Base-by-base conservation (phyloP, 139 green algal genomes). In the Spirogloea muscicola region DNA sequence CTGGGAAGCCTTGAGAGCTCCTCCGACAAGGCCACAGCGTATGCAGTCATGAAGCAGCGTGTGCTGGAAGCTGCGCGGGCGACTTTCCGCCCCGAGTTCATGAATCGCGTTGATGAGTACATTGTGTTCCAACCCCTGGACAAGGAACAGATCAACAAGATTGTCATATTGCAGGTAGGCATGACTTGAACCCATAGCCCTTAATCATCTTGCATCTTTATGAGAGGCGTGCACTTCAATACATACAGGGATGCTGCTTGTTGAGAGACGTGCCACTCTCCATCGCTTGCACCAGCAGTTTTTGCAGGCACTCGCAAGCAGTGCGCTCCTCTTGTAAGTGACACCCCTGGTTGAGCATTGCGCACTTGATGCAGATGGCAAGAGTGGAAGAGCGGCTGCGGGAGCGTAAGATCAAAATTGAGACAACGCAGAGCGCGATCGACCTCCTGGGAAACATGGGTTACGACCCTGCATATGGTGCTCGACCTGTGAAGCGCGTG, bases 61-160 rank as follows among this genome's bases (percentile, higher is more conserved):
- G 78, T 89, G 36, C 82, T 89, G 78, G 74, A 72, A 10, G 68
- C 68, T 6, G 93, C 96, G n/a, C 90, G 91, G 38, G 72, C 68
- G 1, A 84, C 92, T 79, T 98, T 98, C 89, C 82, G 90, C 52
- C 93, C 94, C 29, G 94, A 98, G 86, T 98, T 98, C 74, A 81
- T 98, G 67, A 98, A 98, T 86, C 85, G 93, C 58, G 86, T 98
- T 36, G 93, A 98, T 84, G 93, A 98, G 79, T 97, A 94, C 85
- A 93, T 96, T 66, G 90, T 96, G 25, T 98, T 98, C 72, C 85
- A 95, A 71, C 88, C 89, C 10, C 88, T 98, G 4, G 66, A 67
- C 10, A 37, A 65, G 3, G 79, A 85, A 0, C 84, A 97, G 85
- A 96, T 98, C 80, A 77, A 82, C 41, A 61, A 69, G 43, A 95